Evolutionary conservation across 371 early-diverging fungal genomes (phyloP).

Genomic region (Conidiobolus incongruus): DNA sequence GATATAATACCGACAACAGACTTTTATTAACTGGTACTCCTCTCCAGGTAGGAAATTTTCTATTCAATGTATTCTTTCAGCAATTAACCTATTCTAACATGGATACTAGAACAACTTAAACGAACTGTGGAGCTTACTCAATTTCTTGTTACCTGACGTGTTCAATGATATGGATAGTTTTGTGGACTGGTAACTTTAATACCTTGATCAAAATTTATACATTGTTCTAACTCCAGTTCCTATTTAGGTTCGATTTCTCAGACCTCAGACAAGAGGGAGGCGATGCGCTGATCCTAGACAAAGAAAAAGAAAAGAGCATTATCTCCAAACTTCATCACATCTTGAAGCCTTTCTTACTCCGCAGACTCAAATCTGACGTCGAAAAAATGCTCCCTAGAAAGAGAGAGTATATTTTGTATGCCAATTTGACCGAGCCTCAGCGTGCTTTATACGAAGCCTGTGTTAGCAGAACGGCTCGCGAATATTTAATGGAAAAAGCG

Average conservation of each 20-base stretch:
- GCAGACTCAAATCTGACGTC: constrained; percentile 89
- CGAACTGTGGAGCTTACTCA: constrained; percentile 86
- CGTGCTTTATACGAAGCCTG: constrained; percentile 66
- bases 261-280: constrained; percentile 40
- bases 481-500: constrained; percentile 34
- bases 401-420: constrained; percentile 68
- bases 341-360: constrained; percentile 79
- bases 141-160: constrained; percentile 78
- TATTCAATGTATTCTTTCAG: not conserved
- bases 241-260: constrained; percentile 49
- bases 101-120: constrained; percentile 57
- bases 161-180: constrained; percentile 71
- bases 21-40: constrained; percentile 85
- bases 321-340: constrained; percentile 77
- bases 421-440: constrained; percentile 61
- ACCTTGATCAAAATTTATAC: not conserved
- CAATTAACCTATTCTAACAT: too few species aligned
- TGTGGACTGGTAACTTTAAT: constrained; percentile 32
- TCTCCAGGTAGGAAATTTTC: constrained; percentile 26
- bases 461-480: constrained; percentile 39
- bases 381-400: constrained; percentile 63
- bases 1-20: constrained; percentile 61
- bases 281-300: constrained; percentile 45
- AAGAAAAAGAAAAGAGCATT: constrained; percentile 24
- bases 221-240: not conserved